Base-by-base conservation (phyloP, 345 rosid species). In the Microcos paniculata region DNA sequence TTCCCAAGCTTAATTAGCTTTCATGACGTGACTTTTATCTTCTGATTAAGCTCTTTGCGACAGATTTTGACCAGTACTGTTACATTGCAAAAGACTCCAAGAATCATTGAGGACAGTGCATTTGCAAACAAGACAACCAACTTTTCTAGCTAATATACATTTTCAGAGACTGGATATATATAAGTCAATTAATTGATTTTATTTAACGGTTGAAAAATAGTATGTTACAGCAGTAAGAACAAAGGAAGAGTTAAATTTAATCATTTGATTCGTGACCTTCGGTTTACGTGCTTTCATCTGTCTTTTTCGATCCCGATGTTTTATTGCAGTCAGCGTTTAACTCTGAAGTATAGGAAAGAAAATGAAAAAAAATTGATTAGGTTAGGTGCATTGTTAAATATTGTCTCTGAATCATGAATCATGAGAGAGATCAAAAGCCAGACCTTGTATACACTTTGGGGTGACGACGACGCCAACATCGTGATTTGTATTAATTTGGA, bases 261-360 rank as follows among this genome's bases (percentile, higher is more conserved):
- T 1, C 62, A 57, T 57, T 57, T 57, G 62, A 18, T 57, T 57
- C 15, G 15, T 55, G 61, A 55, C 61, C 61, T 55, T 55, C 62
- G 33, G 15, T 57, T 24, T 31, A 19, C 9, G 56, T 67, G 33
- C 56, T 46, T 67, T 67, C 40, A 67, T 67, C 56, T 19, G 71
- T 67, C 71, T 6, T 67, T 69, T 69, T 69, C 58, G 58, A 69
- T 69, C 58, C 72, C 43, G 43, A 69, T 49, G 72, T 19, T 67
- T 35, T 35, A 35, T 26, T 16, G 16, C 56, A 18, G 40, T 68
- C 72, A 68, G 42, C 24, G 40, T 46, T 68, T 48, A 40, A 18
- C 57, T 48, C 42, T 68, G 72, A 48, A 48, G 23, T 48, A 30
- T 48, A 48, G 1, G 21, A 55, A 55, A 3, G 2, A 42, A 42